A percentile compares a stretch with the other conserved stretches of the same genome.
These are phyloP conservation scores for Tetrapyrgos nigripes DNA, from an alignment of 1,284 basidiomycete species.

Conservation along the genomic window DNA sequence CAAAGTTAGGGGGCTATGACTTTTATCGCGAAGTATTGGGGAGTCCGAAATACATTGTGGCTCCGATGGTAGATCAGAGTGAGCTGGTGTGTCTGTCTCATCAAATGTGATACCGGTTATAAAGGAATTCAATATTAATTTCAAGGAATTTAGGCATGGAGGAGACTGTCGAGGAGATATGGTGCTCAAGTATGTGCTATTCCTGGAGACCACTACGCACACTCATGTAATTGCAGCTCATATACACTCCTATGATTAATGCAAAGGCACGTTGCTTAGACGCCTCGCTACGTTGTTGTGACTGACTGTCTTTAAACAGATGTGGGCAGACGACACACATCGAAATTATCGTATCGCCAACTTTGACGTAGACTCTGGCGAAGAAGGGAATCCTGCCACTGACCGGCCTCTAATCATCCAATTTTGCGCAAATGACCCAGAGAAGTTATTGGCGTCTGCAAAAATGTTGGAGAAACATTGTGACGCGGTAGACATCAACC, in stretches of 20 bases:
- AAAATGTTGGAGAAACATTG: constrained; percentile 76
- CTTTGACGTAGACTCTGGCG: constrained; percentile 73
- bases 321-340: constrained; percentile 67
- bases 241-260: constrained; percentile 98
- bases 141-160: constrained; percentile 74
- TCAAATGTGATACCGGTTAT: not conserved
- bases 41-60: constrained; percentile 88
- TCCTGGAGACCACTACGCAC: not conserved
- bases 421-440: constrained; percentile 93
- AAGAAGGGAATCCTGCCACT: constrained; percentile 64
- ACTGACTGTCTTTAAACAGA: constrained; percentile 39
- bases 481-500: constrained; percentile 94
- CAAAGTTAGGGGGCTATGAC: constrained; percentile 80
- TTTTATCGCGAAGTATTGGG: constrained; percentile 82
- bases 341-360: constrained; percentile 64
- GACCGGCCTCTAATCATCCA: constrained; percentile 93
- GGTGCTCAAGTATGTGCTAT: constrained; percentile 68
- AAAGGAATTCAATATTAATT: constrained; percentile 6
- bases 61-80: constrained; percentile 98
- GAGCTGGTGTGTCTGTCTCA: constrained; percentile 80
- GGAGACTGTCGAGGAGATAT: constrained; percentile 87
- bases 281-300: constrained; percentile 2
- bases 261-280: constrained; percentile 66
- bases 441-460: constrained; percentile 79
- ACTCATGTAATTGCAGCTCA: constrained; percentile 53